These are phyloP conservation scores for Diutina sp. DNA, from an alignment of 1,139 yeast species.

Conservation along the genomic window DNA sequence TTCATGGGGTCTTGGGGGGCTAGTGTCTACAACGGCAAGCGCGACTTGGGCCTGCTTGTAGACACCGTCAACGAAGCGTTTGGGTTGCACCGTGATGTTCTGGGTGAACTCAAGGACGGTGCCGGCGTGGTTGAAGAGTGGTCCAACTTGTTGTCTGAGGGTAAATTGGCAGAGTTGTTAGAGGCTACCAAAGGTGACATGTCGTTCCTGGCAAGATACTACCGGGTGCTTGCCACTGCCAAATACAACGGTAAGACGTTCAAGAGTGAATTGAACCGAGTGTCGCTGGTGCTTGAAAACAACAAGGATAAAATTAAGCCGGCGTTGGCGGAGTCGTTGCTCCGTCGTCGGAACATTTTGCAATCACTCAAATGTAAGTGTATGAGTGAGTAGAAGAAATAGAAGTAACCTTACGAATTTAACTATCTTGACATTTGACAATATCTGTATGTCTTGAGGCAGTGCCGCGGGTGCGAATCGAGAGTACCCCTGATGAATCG, in stretches of 20 bases:
- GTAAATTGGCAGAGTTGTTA: not conserved
- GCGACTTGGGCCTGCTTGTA: constrained; percentile 30
- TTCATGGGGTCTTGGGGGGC: constrained; percentile 32
- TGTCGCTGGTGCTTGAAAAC: not conserved
- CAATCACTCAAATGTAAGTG: not conserved
- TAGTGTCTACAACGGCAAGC: constrained; percentile 27
- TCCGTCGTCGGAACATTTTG: not conserved
- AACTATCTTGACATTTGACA: too few relatives aligned
- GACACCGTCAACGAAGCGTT: constrained; percentile 36
- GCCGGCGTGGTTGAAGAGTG: constrained; percentile 32
- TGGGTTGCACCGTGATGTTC: constrained; percentile 35
- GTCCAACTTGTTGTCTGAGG: not conserved
- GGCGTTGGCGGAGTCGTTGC: not conserved
- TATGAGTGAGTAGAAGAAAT: not conserved
- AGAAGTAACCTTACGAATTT: too few relatives aligned
- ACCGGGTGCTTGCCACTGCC: not conserved
- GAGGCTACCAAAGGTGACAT: not conserved
- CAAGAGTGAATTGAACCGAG: not conserved
- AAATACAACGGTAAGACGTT: not conserved
- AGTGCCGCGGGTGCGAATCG: too few relatives aligned
- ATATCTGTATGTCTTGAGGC: too few relatives aligned
- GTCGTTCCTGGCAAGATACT: not conserved
- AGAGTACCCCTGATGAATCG: not conserved
- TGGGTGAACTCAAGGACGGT: constrained; percentile 33
- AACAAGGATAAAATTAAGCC: not conserved